phyloP scores from a whole-genome alignment of 139 green algal species.

The Coccomyxa sp. region DNA sequence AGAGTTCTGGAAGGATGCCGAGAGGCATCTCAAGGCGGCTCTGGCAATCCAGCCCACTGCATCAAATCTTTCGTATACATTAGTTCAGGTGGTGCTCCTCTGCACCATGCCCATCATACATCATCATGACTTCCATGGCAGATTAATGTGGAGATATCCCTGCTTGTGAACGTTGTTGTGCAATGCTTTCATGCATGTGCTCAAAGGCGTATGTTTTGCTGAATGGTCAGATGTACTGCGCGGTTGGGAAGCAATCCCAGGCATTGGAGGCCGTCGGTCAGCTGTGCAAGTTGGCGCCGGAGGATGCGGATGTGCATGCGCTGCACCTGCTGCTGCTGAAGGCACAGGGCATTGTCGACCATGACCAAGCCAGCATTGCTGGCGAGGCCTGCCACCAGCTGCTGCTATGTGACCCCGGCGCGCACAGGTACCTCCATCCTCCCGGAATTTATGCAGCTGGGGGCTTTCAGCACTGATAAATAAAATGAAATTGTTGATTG shows the following conservation, averaged over 20 bases:
- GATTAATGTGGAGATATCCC: neutral
- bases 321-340: neutral
- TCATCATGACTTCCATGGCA: too few species aligned
- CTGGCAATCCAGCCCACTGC: neutral
- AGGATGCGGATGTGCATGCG: conserved; percentile 1
- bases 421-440: neutral
- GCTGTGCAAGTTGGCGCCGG: neutral
- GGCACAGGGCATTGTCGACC: neutral
- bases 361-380: neutral
- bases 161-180: too few species aligned
- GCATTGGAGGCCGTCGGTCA: neutral
- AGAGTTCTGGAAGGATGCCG: conserved; percentile 1
- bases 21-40: neutral
- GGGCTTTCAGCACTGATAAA: too few species aligned
- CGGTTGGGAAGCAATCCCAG: neutral
- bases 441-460: too few species aligned
- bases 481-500: too few species aligned
- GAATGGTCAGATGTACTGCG: neutral
- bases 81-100: neutral
- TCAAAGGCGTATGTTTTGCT: neutral
- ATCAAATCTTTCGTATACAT: neutral
- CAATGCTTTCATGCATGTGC: neutral
- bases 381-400: neutral
- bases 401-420: neutral
- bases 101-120: too few species aligned